Base-by-base conservation (phyloP, 805 yeast genomes). In the Yarrowia porcina region DNA sequence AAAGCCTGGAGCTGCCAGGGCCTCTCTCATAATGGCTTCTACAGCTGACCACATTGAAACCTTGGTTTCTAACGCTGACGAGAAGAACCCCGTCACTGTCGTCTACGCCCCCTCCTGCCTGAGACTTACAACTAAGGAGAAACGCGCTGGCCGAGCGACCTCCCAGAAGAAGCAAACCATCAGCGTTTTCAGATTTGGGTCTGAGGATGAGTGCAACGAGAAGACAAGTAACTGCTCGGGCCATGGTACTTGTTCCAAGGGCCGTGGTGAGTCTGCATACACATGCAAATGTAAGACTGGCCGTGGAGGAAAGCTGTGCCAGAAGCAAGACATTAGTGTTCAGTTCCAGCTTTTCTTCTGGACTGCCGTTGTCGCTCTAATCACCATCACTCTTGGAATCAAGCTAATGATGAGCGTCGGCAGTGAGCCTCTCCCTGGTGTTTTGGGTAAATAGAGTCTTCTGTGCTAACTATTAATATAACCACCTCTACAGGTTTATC, bases 271-370 rank as follows among this genome's bases (percentile, higher is more conserved):
- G 42, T 69, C 68, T n/a, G 60, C 52, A 56, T 76, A 63, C 65
- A 65, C 67, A 28, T 77, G 80, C 70, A 69, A 68, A 36, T 77
- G 80, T 69, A 64, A 64, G 45, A 71, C 74, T 25, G 64, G 67
- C 66, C 77, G 77, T 76, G 79, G 77, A 15, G 80, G 80, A 18
- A 65, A 64, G 64, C 82, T 83, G 65, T 88, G 94, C 73, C 78
- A 81, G 69, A 88, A 87, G 79, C 79, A 78, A 68, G 92, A 89
- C 69, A 79, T 87, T 64, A 80, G 88, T 47, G 79, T 82, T 3
- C 84, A 84, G 73, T 84, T 88, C 68, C 83, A 88, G 70, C 78
- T 88, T 69, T 77, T 88, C 66, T 80, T 87, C 68, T 88, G 93
- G 90, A 79, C 89, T 2, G 73, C 81, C 12, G 66, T 87, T 12